These are phyloP conservation scores for Nepenthes gracilis DNA, from an alignment of 148 eudicot species.

Conservation along the genomic window DNA sequence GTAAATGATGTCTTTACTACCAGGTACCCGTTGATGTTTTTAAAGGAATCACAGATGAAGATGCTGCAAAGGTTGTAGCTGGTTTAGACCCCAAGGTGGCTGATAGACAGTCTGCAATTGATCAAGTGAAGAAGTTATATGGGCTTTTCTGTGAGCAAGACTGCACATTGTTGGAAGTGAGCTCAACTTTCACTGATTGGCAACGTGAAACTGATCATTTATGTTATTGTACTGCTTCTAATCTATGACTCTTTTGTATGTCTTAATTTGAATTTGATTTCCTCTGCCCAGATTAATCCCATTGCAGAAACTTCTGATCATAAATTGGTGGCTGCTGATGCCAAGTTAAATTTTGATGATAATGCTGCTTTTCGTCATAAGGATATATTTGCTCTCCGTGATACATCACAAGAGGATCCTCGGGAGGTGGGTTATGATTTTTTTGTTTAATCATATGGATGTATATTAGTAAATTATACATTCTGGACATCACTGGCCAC, in stretches of 20 bases:
- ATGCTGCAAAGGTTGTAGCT: slow-evolving; percentile 96
- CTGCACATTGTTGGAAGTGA: slow-evolving; percentile 89
- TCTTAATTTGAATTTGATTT: background rate
- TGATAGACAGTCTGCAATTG: slow-evolving; percentile 72
- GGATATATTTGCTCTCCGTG: slow-evolving; percentile 89
- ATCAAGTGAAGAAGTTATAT: slow-evolving; percentile 94
- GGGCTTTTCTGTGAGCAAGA: slow-evolving; percentile 80
- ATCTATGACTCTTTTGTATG: background rate
- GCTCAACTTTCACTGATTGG: slow-evolving; percentile 1
- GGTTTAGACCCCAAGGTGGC: slow-evolving; percentile 70
- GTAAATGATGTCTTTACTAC: background rate
- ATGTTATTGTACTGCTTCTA: background rate
- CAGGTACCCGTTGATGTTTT: slow-evolving; percentile 96
- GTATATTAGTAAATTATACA: background rate
- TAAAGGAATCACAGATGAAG: slow-evolving; percentile 84
- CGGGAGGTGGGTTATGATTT: slow-evolving; percentile 59
- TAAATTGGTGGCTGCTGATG: slow-evolving; percentile 92
- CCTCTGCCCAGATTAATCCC: slow-evolving; percentile 60
- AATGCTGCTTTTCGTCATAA: slow-evolving; percentile 93
- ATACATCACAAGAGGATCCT: slow-evolving; percentile 96
- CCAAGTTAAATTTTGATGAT: slow-evolving; percentile 94
- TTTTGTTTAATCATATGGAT: background rate
- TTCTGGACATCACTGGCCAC: background rate
- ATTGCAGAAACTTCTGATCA: slow-evolving; percentile 88
- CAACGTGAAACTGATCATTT: background rate